These are phyloP conservation scores for Solanum hybrid DNA, from an alignment of 305 asterid genomes.

Conservation along the genomic window DNA sequence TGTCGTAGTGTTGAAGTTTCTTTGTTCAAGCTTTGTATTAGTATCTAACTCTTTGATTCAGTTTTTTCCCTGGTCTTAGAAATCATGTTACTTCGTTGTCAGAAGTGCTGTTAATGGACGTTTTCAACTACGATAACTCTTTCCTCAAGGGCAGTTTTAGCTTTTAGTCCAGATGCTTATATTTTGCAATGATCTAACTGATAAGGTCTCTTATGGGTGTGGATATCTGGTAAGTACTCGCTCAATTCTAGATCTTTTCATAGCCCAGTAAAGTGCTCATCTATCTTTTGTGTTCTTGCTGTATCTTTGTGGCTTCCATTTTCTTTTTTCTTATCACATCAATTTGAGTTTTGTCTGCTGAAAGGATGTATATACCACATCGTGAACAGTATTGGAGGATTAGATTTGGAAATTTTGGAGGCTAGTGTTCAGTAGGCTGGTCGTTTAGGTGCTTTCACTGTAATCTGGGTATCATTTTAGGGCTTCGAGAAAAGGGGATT, in stretches of 20 bases:
- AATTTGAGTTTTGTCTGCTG: background rate
- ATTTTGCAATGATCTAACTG: background rate
- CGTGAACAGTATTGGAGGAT: background rate
- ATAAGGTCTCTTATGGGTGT: background rate
- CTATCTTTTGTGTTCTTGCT: background rate
- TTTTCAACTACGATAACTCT: background rate
- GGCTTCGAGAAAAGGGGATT: background rate
- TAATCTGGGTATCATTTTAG: background rate
- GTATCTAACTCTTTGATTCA: background rate
- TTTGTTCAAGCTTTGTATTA: background rate
- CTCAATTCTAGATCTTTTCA: background rate
- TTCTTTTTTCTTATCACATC: background rate
- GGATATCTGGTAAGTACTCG: background rate
- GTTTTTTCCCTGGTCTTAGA: background rate
- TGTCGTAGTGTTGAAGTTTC: background rate
- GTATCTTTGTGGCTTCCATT: background rate
- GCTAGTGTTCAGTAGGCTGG: background rate
- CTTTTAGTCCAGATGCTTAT: background rate
- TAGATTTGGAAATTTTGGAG: background rate
- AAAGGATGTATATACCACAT: background rate
- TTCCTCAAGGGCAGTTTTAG: background rate
- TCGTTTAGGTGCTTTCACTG: background rate
- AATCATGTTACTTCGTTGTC: background rate
- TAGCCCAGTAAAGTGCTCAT: background rate
- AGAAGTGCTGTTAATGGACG: background rate